Evolutionary conservation across 2,329 filamentous ascomycete genomes (phyloP).

Genomic region (Tolypocladium tundrense): DNA sequence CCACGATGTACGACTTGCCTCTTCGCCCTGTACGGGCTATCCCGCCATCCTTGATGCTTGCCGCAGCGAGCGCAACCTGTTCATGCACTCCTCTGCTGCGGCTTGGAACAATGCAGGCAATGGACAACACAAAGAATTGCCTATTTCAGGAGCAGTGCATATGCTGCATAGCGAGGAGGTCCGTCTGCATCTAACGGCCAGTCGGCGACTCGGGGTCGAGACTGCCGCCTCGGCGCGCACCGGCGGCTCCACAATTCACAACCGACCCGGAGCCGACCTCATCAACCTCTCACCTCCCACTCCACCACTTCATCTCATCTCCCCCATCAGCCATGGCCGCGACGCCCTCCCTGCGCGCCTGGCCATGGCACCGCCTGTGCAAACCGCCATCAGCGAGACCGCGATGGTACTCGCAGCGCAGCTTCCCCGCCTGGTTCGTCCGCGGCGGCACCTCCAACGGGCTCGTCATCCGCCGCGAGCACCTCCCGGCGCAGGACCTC

Average conservation of each 20-base stretch:
- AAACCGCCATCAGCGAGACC: background rate
- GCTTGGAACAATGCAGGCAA: background rate
- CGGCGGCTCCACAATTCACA: background rate
- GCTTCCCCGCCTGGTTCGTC: slow-evolving; percentile 29
- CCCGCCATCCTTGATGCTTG: too few relatives aligned
- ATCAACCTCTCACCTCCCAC: background rate
- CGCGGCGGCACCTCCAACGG: slow-evolving; percentile 62
- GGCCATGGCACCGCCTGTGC: background rate
- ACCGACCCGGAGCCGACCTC: background rate
- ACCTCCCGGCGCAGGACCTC: slow-evolving; percentile 8
- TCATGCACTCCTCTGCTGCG: too few relatives aligned
- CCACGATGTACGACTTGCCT: too few relatives aligned
- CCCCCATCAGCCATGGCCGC: background rate
- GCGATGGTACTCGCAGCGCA: slow-evolving; percentile 8
- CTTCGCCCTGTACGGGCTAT: too few relatives aligned
- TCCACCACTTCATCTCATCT: too few relatives aligned
- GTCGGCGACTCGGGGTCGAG: background rate
- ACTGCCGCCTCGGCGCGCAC: background rate
- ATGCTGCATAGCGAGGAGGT: too few relatives aligned
- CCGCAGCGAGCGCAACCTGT: too few relatives aligned
- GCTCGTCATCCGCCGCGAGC: slow-evolving; percentile 35
- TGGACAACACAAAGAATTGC: too few relatives aligned
- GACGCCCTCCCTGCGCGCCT: background rate
- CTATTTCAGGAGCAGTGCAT: too few relatives aligned
- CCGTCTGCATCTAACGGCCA: background rate